A percentile compares a stretch with the other conserved stretches of the same genome.
Evolutionary conservation across 345 rosid genomes (phyloP).

Genomic region (Gossypium arboreum): DNA sequence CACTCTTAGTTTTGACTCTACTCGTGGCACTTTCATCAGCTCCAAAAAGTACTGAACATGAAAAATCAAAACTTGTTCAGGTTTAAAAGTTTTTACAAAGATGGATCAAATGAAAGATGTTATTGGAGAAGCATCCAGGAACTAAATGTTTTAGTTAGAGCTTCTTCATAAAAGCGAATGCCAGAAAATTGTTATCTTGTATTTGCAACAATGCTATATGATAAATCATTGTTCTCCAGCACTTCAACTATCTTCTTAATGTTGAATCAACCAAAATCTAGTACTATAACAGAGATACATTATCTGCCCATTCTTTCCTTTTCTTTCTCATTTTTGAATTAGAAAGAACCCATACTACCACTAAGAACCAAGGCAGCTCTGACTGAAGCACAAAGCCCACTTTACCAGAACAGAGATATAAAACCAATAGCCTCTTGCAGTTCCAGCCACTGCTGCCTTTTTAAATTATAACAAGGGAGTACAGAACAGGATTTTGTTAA

Average conservation of each 20-base stretch:
- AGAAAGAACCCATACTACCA: not conserved
- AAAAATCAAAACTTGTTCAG: conserved; percentile 11
- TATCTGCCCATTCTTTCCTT: not conserved
- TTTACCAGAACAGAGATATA: not conserved
- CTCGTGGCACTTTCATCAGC: conserved; percentile 99
- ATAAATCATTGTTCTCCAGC: not conserved
- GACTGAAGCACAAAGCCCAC: not conserved
- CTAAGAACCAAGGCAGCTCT: not conserved
- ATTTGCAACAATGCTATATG: not conserved
- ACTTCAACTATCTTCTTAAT: not conserved
- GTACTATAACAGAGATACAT: not conserved
- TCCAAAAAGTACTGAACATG: conserved; percentile 76
- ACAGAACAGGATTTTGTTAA: not conserved
- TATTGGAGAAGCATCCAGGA: not conserved
- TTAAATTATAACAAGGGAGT: not conserved
- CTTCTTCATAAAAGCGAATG: not conserved
- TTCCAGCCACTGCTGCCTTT: not conserved
- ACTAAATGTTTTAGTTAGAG: not conserved
- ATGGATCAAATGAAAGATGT: conserved; percentile 8
- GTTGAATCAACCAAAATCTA: not conserved
- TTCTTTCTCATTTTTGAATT: not conserved
- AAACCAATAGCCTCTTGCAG: conserved; percentile 8
- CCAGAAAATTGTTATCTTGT: not conserved
- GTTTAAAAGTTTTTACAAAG: not conserved
- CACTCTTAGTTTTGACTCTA: conserved; percentile 90